Conservation (phyloP, 2,329 filamentous ascomycete species). For the Aspergillus thermomutatus region DNA sequence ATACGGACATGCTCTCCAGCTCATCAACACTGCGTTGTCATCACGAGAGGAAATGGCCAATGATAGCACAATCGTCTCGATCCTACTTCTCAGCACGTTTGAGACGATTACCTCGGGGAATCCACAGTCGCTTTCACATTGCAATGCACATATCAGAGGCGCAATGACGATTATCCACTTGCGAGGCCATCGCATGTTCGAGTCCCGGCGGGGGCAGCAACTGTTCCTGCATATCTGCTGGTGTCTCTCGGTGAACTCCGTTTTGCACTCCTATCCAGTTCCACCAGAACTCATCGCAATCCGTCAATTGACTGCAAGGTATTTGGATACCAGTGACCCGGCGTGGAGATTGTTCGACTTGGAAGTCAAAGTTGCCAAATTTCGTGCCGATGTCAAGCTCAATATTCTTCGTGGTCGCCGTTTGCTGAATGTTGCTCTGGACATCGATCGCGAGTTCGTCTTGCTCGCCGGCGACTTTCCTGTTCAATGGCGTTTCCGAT, state of each 20-base stretch:
- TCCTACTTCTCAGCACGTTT: conserved; percentile 10
- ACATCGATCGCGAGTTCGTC: neutral
- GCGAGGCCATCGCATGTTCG: conserved; percentile 1
- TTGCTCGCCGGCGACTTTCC: neutral
- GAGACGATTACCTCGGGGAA: conserved; percentile 8
- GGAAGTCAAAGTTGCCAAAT: neutral
- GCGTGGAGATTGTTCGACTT: neutral
- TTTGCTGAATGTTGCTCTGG: neutral
- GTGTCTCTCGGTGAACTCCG: conserved; percentile 7
- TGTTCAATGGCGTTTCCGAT: neutral
- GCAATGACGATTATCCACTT: conserved; percentile 7
- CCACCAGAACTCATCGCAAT: conserved; percentile 4
- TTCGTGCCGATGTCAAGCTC: neutral
- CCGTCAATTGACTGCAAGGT: neutral
- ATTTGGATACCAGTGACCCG: neutral
- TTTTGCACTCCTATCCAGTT: conserved; percentile 6
- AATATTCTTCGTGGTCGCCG: neutral
- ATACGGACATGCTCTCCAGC: conserved; percentile 8
- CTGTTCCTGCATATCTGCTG: conserved; percentile 13
- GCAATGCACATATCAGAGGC: conserved; percentile 10
- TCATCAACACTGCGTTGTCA: neutral
- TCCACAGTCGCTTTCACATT: neutral
- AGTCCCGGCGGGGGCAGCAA: conserved; percentile 9
- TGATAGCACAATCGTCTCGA: conserved; percentile 8
- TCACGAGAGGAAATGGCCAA: neutral